These are phyloP conservation scores for Sclerotinia nivalis DNA, from an alignment of 2,329 filamentous ascomycete species.

Conservation along the genomic window DNA sequence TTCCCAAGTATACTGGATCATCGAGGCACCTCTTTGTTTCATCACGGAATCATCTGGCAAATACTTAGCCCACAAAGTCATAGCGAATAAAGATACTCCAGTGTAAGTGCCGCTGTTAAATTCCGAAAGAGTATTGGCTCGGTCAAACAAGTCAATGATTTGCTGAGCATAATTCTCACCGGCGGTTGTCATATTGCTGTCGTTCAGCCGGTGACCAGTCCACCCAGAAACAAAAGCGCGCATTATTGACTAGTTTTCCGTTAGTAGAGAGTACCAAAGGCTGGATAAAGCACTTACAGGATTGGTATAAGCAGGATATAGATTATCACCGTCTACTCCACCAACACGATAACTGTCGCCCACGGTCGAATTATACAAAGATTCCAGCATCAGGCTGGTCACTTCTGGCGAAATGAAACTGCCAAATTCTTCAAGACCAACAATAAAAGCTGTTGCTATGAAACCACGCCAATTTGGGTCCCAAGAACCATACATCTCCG, in stretches of 20 bases:
- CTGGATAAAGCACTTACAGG: constrained; percentile 39
- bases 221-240: constrained; percentile 61
- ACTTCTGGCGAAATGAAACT: constrained; percentile 42
- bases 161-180: constrained; percentile 58
- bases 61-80: constrained; percentile 62
- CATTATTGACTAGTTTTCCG: constrained; percentile 54
- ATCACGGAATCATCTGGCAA: constrained; percentile 51
- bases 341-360: constrained; percentile 57
- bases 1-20: constrained; percentile 56
- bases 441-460: constrained; percentile 58
- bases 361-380: constrained; percentile 55
- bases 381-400: constrained; percentile 49
- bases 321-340: constrained; percentile 59
- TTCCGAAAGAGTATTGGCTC: constrained; percentile 56
- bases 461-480: constrained; percentile 68
- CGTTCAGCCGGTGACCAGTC: constrained; percentile 54
- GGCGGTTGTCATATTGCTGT: constrained; percentile 58
- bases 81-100: constrained; percentile 59
- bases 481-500: constrained; percentile 56
- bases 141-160: constrained; percentile 57
- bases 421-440: constrained; percentile 59
- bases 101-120: constrained; percentile 61
- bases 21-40: constrained; percentile 41
- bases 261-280: not conserved
- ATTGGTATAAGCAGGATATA: constrained; percentile 64